Evolutionary conservation across 768 basidiomycete genomes (phyloP).

Genomic region (Termitomyces heimii): DNA sequence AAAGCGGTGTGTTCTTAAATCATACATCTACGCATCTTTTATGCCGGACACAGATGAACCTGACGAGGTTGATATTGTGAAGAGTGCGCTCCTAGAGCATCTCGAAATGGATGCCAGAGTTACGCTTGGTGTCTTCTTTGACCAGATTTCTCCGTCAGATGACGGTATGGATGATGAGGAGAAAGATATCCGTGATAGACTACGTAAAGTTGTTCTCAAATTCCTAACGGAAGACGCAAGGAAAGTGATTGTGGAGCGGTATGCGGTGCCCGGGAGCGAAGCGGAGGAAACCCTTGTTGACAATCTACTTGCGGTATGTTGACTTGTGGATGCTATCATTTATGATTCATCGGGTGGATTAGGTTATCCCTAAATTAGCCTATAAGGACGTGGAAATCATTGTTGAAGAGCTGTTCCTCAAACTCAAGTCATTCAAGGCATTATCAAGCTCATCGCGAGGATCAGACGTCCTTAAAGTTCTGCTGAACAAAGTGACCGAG

Average conservation of each 20-base stretch:
- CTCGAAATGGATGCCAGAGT: conserved; percentile 56
- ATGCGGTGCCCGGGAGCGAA: conserved; percentile 35
- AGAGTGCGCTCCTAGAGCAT: conserved; percentile 53
- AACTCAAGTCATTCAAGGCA: conserved; percentile 37
- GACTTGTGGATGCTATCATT: not conserved
- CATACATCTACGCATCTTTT: not conserved
- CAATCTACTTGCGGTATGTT: conserved; percentile 44
- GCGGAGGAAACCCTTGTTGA: conserved; percentile 43
- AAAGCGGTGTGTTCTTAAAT: conserved; percentile 50
- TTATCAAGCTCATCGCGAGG: conserved; percentile 25
- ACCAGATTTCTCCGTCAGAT: conserved; percentile 52
- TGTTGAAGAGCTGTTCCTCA: conserved; percentile 47
- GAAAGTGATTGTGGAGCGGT: conserved; percentile 35
- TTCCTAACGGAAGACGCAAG: conserved; percentile 54
- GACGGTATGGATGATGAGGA: conserved; percentile 55
- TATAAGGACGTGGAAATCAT: conserved; percentile 37
- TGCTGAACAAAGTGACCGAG: conserved; percentile 14
- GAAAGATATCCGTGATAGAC: conserved; percentile 44
- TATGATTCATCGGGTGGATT: not conserved
- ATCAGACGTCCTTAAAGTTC: conserved; percentile 28
- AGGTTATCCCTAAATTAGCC: conserved; percentile 47
- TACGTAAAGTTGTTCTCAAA: conserved; percentile 52
- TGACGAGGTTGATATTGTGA: conserved; percentile 57
- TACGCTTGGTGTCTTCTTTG: conserved; percentile 62
- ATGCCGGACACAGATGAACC: conserved; percentile 45